Evolutionary conservation across 2,329 filamentous ascomycete genomes (phyloP), one percentile per base, ranked within the genome.

Genomic region (Cladosporium sp.): DNA sequence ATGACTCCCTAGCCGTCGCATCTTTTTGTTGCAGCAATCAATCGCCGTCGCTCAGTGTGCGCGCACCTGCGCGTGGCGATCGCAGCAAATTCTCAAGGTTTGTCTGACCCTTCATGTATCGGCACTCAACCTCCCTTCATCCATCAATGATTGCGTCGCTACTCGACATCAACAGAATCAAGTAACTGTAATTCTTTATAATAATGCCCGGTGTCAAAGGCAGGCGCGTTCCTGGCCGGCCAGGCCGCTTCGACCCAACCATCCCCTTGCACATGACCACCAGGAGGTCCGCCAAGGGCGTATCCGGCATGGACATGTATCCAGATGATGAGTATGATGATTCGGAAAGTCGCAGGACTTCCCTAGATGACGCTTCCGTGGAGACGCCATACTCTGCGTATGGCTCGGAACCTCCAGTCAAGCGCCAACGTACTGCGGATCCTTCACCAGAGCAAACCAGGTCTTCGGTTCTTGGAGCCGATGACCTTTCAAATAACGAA

Each of bases 221-320:
- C 30, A 55, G 47, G 43, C 54, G 54, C 36, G 48, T 56, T 32
- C 45, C 57, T 53, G 57, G 58, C 30, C 49, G 48, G 25, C 54
- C 54, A 29, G 61, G 62, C 40, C 61, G 70, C 57, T 70, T 74
- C 55, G 68, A 70, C 62, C 72, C 72, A 55, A 71, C 72, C 53
- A 67, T 69, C 62, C 70, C 72, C 47, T 64, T 74, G 59, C 72
- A 74, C 62, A 76, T 76, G 73, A 75, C 69, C 51, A 75, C 72
- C 43, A 68, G 73, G 33, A 56, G 60, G 55, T 38, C 36, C 40
- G 47, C 38, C 18, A 50, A 50, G 20, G 22, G n/a, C 16, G 27
- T 16, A 15, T 35, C 43, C 25, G 43, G 39, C 22, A 39, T 33
- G 43, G 43, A 40, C 4, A 48, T 39, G 25, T 39, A 48, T 38